A percentile compares a stretch with the other conserved stretches of the same genome.
Evolutionary conservation across 495 filamentous ascomycete species (phyloP).

Genomic region (Penicillium argentinense): DNA sequence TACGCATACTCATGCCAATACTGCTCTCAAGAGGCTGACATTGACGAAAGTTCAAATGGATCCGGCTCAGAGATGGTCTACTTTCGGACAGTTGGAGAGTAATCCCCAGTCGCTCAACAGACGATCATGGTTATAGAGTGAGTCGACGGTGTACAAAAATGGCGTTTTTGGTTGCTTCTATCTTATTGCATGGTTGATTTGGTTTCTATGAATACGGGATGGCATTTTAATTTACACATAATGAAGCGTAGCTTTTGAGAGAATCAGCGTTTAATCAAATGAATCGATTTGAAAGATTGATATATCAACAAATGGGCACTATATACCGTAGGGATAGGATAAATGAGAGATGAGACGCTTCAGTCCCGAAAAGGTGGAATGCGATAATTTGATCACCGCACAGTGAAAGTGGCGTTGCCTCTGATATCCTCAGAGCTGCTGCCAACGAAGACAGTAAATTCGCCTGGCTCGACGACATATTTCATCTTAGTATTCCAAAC

Average conservation of each 20-base stretch:
- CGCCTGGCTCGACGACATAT: constrained; percentile 69
- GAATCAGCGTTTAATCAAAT: too few species aligned
- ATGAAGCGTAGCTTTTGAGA: too few species aligned
- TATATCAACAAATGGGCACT: too few species aligned
- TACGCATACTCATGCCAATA: not conserved
- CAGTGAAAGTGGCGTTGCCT: constrained; percentile 55
- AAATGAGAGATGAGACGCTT: too few species aligned
- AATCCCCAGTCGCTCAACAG: not conserved
- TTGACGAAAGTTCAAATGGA: constrained; percentile 9
- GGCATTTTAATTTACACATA: too few species aligned
- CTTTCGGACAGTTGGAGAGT: not conserved
- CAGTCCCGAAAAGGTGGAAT: too few species aligned
- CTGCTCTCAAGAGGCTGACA: constrained; percentile 9
- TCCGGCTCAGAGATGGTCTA: not conserved
- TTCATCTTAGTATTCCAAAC: constrained; percentile 62
- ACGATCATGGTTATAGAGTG: not conserved
- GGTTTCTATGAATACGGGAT: too few species aligned
- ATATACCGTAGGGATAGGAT: too few species aligned
- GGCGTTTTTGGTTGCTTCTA: too few species aligned
- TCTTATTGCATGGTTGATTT: too few species aligned
- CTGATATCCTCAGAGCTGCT: constrained; percentile 54
- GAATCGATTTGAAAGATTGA: too few species aligned
- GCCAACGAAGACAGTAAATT: constrained; percentile 60
- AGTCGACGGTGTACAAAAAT: too few species aligned
- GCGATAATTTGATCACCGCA: constrained; percentile 29